phyloP scores from a whole-genome alignment of 805 yeast species.

The Blastobotrys muscicola region DNA sequence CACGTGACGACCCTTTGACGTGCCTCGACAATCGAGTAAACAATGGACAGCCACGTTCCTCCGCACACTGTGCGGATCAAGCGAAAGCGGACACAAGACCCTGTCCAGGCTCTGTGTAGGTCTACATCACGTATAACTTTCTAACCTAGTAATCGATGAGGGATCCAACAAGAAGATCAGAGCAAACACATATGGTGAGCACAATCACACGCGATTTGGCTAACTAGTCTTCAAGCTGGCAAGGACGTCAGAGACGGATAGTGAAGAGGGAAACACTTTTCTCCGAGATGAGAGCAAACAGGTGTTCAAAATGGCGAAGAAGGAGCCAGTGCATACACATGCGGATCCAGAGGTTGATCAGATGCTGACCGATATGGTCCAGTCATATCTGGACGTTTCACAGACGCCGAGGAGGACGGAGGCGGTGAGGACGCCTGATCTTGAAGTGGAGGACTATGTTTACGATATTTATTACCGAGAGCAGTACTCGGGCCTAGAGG shows the following conservation, averaged over 20 bases:
- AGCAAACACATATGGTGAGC: conserved; percentile 15
- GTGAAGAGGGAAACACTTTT: conserved; percentile 5
- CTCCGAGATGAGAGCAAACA: background rate
- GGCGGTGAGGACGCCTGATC: conserved; percentile 13
- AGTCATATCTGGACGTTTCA: conserved; percentile 42
- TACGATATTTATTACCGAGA: conserved; percentile 81
- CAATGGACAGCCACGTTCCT: conserved; percentile 8
- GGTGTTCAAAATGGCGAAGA: conserved; percentile 3
- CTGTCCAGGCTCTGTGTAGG: conserved; percentile 61
- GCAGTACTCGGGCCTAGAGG: conserved; percentile 28
- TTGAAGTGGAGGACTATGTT: conserved; percentile 59
- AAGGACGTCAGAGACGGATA: conserved; percentile 18
- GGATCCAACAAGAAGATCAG: conserved; percentile 14
- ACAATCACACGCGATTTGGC: background rate
- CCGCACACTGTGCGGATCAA: conserved; percentile 77
- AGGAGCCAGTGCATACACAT: conserved; percentile 18
- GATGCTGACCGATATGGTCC: conserved; percentile 68
- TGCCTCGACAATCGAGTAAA: background rate
- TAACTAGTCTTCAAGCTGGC: conserved; percentile 19
- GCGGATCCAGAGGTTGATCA: conserved; percentile 36
- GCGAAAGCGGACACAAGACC: conserved; percentile 79
- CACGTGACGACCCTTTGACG: background rate
- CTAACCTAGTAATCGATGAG: conserved; percentile 1
- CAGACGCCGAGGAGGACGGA: conserved; percentile 9
- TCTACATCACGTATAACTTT: background rate